Evolutionary conservation across 169 alveolate species (phyloP).

Genomic region (Cryptosporidium sp.): DNA sequence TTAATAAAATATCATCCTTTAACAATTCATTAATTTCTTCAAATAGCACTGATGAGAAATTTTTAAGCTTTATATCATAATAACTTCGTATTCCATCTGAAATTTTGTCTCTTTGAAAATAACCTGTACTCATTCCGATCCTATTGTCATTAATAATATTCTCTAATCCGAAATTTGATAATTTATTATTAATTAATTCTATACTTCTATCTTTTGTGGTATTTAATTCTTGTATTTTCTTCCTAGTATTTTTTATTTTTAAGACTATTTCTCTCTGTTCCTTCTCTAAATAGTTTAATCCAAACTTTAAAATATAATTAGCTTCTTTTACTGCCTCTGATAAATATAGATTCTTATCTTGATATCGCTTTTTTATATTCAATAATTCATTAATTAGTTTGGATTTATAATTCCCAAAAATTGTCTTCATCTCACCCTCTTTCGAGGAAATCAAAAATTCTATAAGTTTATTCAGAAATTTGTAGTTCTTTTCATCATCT

Average conservation of each 20-base stretch:
- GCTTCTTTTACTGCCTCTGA: constrained; percentile 13
- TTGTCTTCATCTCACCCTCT: constrained; percentile 36
- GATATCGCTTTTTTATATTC: constrained; percentile 1
- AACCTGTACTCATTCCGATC: not conserved
- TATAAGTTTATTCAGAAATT: not conserved
- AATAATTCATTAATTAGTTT: constrained; percentile 11
- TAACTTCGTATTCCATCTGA: constrained; percentile 3
- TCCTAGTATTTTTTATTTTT: constrained; percentile 11
- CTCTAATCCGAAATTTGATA: not conserved
- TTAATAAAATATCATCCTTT: not conserved
- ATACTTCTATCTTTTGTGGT: not conserved
- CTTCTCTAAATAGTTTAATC: constrained; percentile 14
- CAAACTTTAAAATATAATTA: constrained; percentile 35
- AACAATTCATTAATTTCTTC: not conserved
- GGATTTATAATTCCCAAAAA: constrained; percentile 32
- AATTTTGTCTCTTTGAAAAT: constrained; percentile 1
- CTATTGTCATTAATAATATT: not conserved
- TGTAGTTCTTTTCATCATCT: constrained; percentile 13
- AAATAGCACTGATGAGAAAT: not conserved
- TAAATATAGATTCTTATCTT: constrained; percentile 6
- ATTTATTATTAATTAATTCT: not conserved
- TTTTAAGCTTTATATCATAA: constrained; percentile 1
- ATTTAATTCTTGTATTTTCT: constrained; percentile 11
- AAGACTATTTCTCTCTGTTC: constrained; percentile 11
- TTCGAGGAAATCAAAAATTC: constrained; percentile 25